Conservation (phyloP, 176 grass and related monocot genomes). For the Poa pratensis region DNA sequence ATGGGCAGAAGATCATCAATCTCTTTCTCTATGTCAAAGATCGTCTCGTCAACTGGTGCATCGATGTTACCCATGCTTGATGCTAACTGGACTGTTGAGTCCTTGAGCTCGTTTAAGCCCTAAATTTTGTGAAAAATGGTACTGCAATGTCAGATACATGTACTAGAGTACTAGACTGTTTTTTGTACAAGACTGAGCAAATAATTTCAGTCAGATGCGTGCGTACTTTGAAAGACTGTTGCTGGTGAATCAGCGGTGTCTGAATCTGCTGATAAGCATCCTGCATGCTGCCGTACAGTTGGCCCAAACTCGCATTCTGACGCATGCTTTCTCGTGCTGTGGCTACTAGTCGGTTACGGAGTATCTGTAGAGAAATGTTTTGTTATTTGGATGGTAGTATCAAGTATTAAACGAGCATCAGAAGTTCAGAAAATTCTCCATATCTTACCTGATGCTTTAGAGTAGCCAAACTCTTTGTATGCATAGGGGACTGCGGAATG, state of each 20-base stretch:
- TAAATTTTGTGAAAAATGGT: conserved; percentile 12
- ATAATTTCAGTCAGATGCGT: not conserved
- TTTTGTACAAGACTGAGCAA: not conserved
- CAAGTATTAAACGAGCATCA: conserved; percentile 1
- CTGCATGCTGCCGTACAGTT: conserved; percentile 90
- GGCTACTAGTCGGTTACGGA: conserved; percentile 78
- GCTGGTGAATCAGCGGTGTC: conserved; percentile 80
- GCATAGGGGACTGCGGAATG: conserved; percentile 99
- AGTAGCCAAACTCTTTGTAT: conserved; percentile 97
- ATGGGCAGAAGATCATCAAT: conserved; percentile 95
- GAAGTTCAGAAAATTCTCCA: conserved; percentile 10
- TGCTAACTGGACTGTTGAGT: conserved; percentile 84
- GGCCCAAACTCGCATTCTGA: conserved; percentile 89
- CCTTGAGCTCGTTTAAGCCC: conserved; percentile 91
- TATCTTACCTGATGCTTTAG: conserved; percentile 90
- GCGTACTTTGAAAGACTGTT: conserved; percentile 56
- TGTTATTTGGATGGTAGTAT: conserved; percentile 23
- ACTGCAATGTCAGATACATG: not conserved
- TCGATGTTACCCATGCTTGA: conserved; percentile 89
- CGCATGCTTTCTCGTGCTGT: conserved; percentile 71
- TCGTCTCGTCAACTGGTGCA: conserved; percentile 80
- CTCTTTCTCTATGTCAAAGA: conserved; percentile 95
- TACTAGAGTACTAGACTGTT: not conserved
- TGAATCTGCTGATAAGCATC: conserved; percentile 91
- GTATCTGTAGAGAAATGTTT: conserved; percentile 60